Evolutionary conservation across 371 early-diverging fungal species (phyloP).

Genomic region (Capniomyces stellatus): DNA sequence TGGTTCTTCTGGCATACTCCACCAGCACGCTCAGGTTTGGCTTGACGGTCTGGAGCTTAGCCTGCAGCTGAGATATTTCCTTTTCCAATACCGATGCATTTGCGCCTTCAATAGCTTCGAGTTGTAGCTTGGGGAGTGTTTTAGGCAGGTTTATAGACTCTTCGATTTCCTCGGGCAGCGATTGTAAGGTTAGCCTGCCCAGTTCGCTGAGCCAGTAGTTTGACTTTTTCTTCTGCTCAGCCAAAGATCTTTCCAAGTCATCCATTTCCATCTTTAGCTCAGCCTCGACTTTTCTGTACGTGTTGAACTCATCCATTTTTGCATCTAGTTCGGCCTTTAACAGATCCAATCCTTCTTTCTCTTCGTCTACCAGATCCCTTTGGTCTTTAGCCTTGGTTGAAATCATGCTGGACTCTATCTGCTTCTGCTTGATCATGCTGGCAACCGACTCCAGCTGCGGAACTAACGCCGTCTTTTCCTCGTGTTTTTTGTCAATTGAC

Average conservation of each 20-base stretch:
- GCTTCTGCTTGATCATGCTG: neutral
- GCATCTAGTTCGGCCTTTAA: slow-evolving; percentile 47
- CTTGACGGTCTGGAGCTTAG: slow-evolving; percentile 38
- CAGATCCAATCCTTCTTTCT: slow-evolving; percentile 41
- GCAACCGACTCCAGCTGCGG: neutral
- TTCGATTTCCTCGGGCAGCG: slow-evolving; percentile 17
- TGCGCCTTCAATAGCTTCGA: slow-evolving; percentile 25
- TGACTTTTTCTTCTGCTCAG: slow-evolving; percentile 14
- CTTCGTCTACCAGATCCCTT: slow-evolving; percentile 36
- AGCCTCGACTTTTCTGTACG: slow-evolving; percentile 39
- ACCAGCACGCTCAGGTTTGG: slow-evolving; percentile 78
- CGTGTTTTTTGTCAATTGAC: neutral
- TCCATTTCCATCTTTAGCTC: slow-evolving; percentile 31
- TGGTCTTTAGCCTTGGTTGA: slow-evolving; percentile 3
- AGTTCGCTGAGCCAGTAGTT: slow-evolving; percentile 26
- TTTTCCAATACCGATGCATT: slow-evolving; percentile 26
- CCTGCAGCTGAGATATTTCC: slow-evolving; percentile 15
- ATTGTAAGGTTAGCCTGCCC: slow-evolving; percentile 16
- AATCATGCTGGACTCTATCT: neutral
- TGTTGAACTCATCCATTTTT: slow-evolving; percentile 38
- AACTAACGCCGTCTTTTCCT: neutral
- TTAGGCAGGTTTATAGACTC: slow-evolving; percentile 9
- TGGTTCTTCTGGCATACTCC: slow-evolving; percentile 66
- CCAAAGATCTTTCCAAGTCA: slow-evolving; percentile 20
- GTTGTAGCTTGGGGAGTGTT: slow-evolving; percentile 9